Evolutionary conservation across 805 yeast species (phyloP).

Genomic region (Candida vartiovaarae): DNA sequence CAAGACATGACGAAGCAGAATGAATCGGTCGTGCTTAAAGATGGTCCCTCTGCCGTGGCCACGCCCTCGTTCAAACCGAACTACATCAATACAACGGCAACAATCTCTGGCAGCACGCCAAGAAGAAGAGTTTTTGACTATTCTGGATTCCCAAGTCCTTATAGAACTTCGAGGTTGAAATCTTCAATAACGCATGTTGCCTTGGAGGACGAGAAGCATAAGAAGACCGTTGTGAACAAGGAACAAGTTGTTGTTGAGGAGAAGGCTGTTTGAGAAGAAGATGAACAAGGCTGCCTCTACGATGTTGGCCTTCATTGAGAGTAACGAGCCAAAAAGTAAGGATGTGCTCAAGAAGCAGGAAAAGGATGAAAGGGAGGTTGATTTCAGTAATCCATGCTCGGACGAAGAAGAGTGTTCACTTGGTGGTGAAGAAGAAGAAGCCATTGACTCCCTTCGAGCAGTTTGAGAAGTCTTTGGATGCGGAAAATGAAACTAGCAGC

Average conservation of each 20-base stretch:
- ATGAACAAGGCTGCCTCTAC: constrained; percentile 44
- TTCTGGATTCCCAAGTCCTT: constrained; percentile 32
- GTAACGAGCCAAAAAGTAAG: constrained; percentile 10
- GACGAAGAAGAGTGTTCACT: constrained; percentile 4
- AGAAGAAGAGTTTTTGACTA: constrained; percentile 30
- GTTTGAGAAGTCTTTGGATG: constrained; percentile 16
- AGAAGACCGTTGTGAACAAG: background rate
- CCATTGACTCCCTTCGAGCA: constrained; percentile 14
- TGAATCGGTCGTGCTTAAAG: constrained; percentile 9
- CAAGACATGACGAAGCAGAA: background rate
- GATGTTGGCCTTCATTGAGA: constrained; percentile 37
- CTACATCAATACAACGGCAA: constrained; percentile 16
- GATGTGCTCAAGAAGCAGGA: constrained; percentile 2
- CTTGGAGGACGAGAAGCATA: constrained; percentile 3
- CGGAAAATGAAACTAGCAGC: background rate
- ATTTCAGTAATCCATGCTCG: constrained; percentile 33
- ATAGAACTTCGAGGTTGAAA: constrained; percentile 27
- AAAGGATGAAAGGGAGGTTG: constrained; percentile 9
- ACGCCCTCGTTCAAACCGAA: constrained; percentile 31
- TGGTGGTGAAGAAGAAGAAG: constrained; percentile 3
- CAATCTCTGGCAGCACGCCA: constrained; percentile 16
- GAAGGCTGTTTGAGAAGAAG: constrained; percentile 11
- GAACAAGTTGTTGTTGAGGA: background rate
- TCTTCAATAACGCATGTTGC: constrained; percentile 9
- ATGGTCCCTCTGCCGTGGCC: constrained; percentile 1